phyloP scores from a whole-genome alignment of 2,329 filamentous ascomycete species.

The Aspergillus sp. region DNA sequence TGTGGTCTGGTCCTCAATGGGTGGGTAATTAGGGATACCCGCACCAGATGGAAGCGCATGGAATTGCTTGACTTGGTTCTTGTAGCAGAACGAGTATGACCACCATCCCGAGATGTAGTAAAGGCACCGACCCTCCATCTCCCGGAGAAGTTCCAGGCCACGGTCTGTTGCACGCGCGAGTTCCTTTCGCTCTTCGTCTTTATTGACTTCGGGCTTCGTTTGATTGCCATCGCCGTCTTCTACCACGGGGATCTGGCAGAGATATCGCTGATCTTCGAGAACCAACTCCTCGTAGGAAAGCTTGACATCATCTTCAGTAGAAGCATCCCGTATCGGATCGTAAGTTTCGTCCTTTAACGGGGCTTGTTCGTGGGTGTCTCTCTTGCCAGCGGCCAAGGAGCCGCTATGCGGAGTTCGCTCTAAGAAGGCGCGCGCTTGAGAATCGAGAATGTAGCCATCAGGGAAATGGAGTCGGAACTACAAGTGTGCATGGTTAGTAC shows the following conservation, averaged over 20 bases:
- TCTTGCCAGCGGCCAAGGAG: constrained; percentile 15
- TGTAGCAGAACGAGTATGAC: constrained; percentile 95
- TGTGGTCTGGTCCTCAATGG: constrained; percentile 72
- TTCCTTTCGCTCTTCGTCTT: constrained; percentile 77
- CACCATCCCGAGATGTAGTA: constrained; percentile 89
- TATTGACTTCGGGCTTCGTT: constrained; percentile 58
- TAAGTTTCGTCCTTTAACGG: constrained; percentile 19
- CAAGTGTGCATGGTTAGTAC: neutral
- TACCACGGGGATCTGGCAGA: constrained; percentile 80
- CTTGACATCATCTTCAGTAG: constrained; percentile 11
- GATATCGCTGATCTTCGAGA: constrained; percentile 67
- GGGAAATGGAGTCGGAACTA: constrained; percentile 81
- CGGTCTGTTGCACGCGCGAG: constrained; percentile 72
- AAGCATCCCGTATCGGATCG: constrained; percentile 35
- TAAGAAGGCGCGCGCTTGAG: constrained; percentile 64
- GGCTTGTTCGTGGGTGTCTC: constrained; percentile 26
- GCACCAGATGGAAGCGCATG: constrained; percentile 74
- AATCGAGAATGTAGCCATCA: constrained; percentile 68
- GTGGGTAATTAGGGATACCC: constrained; percentile 66
- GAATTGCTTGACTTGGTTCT: constrained; percentile 83
- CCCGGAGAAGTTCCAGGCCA: constrained; percentile 76
- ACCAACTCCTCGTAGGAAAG: constrained; percentile 70
- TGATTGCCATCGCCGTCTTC: constrained; percentile 63
- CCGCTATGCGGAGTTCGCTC: constrained; percentile 20
- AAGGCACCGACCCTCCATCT: constrained; percentile 76